Evolutionary conservation across 1,284 basidiomycete genomes (phyloP), one percentile per base, ranked within the genome.

Genomic region (Pascua guehoae): DNA sequence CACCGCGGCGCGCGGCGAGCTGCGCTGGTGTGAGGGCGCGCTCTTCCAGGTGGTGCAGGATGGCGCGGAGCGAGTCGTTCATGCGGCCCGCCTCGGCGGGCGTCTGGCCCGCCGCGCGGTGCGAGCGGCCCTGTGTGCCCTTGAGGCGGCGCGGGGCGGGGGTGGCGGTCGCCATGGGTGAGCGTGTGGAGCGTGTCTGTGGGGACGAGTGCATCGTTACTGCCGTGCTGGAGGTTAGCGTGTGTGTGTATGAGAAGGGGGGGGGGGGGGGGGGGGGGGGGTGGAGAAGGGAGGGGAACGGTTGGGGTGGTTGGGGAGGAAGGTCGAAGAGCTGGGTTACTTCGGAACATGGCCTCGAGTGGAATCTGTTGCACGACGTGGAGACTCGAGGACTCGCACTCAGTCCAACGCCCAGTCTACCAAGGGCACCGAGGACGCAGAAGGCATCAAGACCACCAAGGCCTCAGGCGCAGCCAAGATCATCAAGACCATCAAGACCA

Each of bases 91-190:
- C 66, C 61, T 74, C 72, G 14, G 60, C 54, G 0, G 68, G 69
- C 16, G 72, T 74, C 36, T 64, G 58, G 8, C 72, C 72, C 38
- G 60, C 56, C 5, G 56, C 52, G 18, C 72, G 58, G 43, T 48
- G 54, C 16, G 32, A 12, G 12, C 41, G 44, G 1, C 14, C 14
- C 38, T 37, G 18, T 24, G 51, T 42, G 45, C 54, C 58, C 42
- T 50, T 51, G 41, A 55, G 39, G 8, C 8, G 24, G 40, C 58
- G 58, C 11, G 47, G 48, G 11, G 40, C 5, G 5, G 53, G 58
- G 9, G 53, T 52, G 5, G 53, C 24, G n/a, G 11, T 17, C n/a
- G 37, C 24, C 24, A 60, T 47, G 12, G 53, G 46, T 8, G 51
- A 46, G 47, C 41, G 50, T 8, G 24, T 38, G 14, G 41, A 12